These are phyloP conservation scores for Saposhnikovia divaricata DNA, from an alignment of 129 eudicot species.

Conservation along the genomic window DNA sequence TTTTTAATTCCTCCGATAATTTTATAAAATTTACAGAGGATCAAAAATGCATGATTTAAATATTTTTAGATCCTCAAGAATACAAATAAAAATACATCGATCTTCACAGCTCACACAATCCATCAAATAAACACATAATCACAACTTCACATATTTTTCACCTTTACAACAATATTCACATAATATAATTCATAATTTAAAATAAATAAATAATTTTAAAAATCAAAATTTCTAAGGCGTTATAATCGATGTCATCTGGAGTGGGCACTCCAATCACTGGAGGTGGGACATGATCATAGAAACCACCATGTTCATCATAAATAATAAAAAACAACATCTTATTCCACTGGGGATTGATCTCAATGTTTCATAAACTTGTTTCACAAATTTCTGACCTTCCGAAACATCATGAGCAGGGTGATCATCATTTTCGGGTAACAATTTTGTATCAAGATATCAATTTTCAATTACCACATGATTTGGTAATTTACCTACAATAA, in stretches of 20 bases:
- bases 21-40: too few species aligned
- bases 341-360: conserved; percentile 94
- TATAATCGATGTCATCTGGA: conserved; percentile 61
- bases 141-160: too few species aligned
- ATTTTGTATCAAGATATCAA: conserved; percentile 48
- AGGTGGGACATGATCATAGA: conserved; percentile 90
- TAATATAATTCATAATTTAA: too few species aligned
- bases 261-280: conserved; percentile 60
- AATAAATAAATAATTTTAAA: too few species aligned
- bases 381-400: conserved; percentile 73
- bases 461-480: conserved; percentile 77
- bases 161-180: too few species aligned
- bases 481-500: conserved; percentile 53
- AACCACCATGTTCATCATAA: conserved; percentile 96
- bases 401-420: conserved; percentile 90
- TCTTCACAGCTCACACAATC: too few species aligned
- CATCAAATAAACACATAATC: too few species aligned
- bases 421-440: conserved; percentile 75
- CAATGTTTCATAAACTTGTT: conserved; percentile 70
- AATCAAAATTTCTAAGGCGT: too few species aligned
- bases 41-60: too few species aligned
- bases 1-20: too few species aligned
- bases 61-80: too few species aligned
- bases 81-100: too few species aligned
- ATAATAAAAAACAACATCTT: conserved; percentile 58